Percentiles rank a stretch among this genome's conserved stretches.
phyloP scores from a whole-genome alignment of 148 eudicot species.

The Chenopodium quinoa region DNA sequence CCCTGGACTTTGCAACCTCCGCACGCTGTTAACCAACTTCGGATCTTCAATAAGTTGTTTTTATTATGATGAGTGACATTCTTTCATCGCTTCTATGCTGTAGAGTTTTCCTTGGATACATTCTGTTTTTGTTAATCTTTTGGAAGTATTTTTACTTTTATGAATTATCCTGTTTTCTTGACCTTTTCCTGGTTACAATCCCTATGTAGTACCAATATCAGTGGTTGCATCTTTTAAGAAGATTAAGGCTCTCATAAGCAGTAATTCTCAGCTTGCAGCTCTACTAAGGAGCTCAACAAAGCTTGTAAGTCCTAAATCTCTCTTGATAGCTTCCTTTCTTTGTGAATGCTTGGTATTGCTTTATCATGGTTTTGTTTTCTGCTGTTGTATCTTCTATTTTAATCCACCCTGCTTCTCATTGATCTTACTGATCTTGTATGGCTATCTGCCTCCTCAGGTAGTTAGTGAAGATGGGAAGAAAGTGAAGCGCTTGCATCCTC shows the following conservation, averaged over 20 bases:
- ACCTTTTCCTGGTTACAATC: constrained; percentile 14
- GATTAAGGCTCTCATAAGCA: constrained; percentile 70
- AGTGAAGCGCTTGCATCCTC: constrained; percentile 74
- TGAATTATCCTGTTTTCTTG: constrained; percentile 1
- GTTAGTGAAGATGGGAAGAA: constrained; percentile 98
- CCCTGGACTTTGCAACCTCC: background rate
- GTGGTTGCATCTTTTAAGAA: constrained; percentile 94
- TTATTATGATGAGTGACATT: background rate
- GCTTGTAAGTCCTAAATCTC: constrained; percentile 56
- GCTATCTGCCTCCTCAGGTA: constrained; percentile 42
- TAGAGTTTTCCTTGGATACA: background rate
- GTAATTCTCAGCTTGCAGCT: constrained; percentile 77
- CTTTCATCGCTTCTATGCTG: background rate
- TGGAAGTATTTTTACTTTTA: background rate
- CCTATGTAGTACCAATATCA: constrained; percentile 68
- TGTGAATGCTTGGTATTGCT: background rate
- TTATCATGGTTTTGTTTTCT: background rate
- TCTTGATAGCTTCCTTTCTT: background rate
- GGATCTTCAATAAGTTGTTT: background rate
- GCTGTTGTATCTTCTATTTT: background rate
- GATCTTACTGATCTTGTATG: constrained; percentile 14
- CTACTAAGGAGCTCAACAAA: constrained; percentile 72
- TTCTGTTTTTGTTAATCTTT: background rate
- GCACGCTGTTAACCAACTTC: background rate
- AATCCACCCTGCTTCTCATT: constrained; percentile 7